phyloP scores from a whole-genome alignment of 2,329 filamentous ascomycete species.

The Chaetoscypha palmicola region DNA sequence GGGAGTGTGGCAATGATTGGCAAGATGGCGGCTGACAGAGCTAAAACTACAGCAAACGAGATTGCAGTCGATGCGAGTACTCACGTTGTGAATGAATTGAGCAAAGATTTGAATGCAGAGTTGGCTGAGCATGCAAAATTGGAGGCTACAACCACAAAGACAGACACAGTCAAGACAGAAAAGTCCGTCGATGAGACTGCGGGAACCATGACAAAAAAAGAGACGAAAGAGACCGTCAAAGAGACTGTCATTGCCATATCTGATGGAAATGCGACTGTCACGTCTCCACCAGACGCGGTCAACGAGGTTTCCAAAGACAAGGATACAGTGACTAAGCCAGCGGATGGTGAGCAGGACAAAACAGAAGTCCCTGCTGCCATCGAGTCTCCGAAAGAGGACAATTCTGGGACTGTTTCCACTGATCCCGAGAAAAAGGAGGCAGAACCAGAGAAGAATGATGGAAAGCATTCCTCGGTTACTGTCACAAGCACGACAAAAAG shows the following conservation, averaged over 20 bases:
- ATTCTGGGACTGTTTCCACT: neutral
- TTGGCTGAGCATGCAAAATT: slow-evolving; percentile 10
- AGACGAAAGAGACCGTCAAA: neutral
- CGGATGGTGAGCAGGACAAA: neutral
- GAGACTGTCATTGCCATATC: slow-evolving; percentile 3
- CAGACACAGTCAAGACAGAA: neutral
- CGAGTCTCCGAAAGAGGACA: neutral
- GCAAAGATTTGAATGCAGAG: slow-evolving; percentile 20
- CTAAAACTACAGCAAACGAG: slow-evolving; percentile 15
- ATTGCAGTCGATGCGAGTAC: slow-evolving; percentile 14
- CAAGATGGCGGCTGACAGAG: slow-evolving; percentile 22
- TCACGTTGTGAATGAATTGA: slow-evolving; percentile 16
- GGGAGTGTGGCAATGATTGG: slow-evolving; percentile 21
- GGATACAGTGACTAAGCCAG: neutral
- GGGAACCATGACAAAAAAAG: slow-evolving; percentile 4
- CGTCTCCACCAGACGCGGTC: neutral
- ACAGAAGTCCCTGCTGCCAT: neutral
- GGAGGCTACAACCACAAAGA: slow-evolving; percentile 8
- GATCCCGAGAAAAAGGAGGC: no score
- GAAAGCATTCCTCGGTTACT: neutral
- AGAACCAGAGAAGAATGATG: neutral
- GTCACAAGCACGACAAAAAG: slow-evolving; percentile 1
- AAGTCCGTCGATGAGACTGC: slow-evolving; percentile 2
- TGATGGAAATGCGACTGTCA: neutral
- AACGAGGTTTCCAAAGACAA: neutral